Percentiles rank a stretch among this genome's conserved stretches.
Evolutionary conservation across 257 asterid species (phyloP).

Genomic region (Solanum ahanhuiri): DNA sequence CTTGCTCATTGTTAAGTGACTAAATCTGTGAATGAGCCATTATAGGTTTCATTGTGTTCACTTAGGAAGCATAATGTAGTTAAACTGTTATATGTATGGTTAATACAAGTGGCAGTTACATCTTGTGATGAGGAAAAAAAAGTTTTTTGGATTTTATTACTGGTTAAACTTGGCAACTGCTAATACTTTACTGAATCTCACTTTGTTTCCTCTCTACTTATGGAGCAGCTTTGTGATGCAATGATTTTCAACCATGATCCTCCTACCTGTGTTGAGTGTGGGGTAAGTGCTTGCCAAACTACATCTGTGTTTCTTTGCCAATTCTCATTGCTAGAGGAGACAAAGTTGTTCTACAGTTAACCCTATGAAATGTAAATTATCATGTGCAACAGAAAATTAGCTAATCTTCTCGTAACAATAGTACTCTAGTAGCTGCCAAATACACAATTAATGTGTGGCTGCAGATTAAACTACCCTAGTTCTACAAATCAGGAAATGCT

Average conservation of each 20-base stretch:
- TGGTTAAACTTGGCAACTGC: not conserved
- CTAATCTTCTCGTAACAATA: not conserved
- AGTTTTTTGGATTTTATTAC: not conserved
- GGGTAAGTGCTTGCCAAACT: constrained; percentile 36
- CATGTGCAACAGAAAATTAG: not conserved
- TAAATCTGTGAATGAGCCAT: not conserved
- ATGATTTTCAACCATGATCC: constrained; percentile 94
- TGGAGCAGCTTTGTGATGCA: constrained; percentile 82
- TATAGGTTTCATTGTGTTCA: not conserved
- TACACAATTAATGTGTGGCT: not conserved
- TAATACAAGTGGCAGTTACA: not conserved
- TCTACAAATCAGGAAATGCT: not conserved
- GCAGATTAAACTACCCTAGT: not conserved
- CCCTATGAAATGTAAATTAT: not conserved
- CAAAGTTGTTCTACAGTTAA: not conserved
- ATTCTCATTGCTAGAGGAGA: not conserved
- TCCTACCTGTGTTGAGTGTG: constrained; percentile 71
- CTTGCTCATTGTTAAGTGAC: not conserved
- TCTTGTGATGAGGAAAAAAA: not conserved
- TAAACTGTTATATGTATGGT: not conserved
- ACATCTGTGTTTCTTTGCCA: not conserved
- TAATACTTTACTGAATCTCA: not conserved
- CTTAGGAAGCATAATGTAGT: not conserved
- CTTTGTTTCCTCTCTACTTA: constrained; percentile 12
- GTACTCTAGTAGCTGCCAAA: not conserved